Evolutionary conservation across 805 yeast species (phyloP), one percentile per base, ranked within the genome.

Genomic region (Metschnikowia matae): DNA sequence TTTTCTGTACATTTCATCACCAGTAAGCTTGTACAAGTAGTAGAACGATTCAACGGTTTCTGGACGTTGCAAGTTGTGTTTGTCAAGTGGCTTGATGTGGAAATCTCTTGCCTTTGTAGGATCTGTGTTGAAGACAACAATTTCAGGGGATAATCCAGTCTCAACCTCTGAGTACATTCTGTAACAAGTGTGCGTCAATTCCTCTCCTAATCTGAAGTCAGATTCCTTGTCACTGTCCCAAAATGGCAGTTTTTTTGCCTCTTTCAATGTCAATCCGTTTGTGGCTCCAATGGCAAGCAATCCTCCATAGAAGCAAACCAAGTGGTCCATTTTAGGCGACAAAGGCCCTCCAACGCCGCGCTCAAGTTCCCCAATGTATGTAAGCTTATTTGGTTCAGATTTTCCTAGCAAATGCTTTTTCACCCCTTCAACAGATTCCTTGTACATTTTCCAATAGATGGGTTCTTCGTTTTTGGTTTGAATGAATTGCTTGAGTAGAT

Each of bases 291-390:
- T 69, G 0, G 96, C 94, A 53, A 91, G 78, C 54, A 87, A 75
- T 0, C 97, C 97, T 50, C 96, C 96, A 62, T 87, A 81, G 67
- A 89, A 90, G 66, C 97, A 91, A 23, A 89, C 97, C 52, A 89
- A 72, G 68, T 91, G 97, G 64, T 91, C 97, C 96, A 91, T 88
- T 63, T 89, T 89, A 15, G 82, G 71, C 14, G 85, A 79, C 14
- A 85, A 65, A 2, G 73, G 68, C 0, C 85, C 83, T 6, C 66
- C 69, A n/a, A 88, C 59, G 10, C 97, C 97, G 29, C 66, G 57
- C 20, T 85, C 87, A 46, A 81, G 75, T 65, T 91, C 97, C 10
- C 96, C 96, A 50, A 90, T 75, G 61, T 76, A 91, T 0, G 85
- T 76, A 21, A 86, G 70, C 1, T 78, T 77, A 57, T 69, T 79